Evolutionary conservation across 495 filamentous ascomycete genomes (phyloP), one percentile per base, ranked within the genome.

Genomic region (Xylaria flabelliformis): DNA sequence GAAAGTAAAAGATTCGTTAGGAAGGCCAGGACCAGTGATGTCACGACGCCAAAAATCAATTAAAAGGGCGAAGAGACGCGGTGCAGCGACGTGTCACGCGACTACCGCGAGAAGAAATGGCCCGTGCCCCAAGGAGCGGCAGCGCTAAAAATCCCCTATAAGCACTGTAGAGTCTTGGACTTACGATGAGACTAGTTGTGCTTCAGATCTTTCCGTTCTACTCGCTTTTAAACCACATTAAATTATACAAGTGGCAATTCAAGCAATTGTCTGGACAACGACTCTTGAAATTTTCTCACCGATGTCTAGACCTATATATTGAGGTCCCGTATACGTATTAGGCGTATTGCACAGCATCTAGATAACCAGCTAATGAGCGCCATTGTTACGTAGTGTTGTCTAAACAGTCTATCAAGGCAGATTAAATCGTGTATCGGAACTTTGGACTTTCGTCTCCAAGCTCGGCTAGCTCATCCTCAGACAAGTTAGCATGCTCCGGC

Each of bases 381-480:
- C 19, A 48, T 1, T 24, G 17, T 4, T 48, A 48, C 19, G 19
- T 7, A 48, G 17, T 2, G 4, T n/a, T 19, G 41, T 17, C 44
- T 17, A 48, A n/a, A 51, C 12, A 24, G n/a, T 51, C 15, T 39
- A 24, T 10, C 15, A 26, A 55, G 19, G 64, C 55, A 63, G 15
- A 21, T 85, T 74, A 91, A 32, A 82, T 85, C 46, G 84, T 89
- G 76, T 89, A 92, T 39, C 81, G 76, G 75, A 87, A 92, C 61
- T 85, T 83, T 21, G 90, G 90, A 70, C 85, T 91, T 29, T 89
- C 87, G 77, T 94, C 92, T 24, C 92, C 92, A 69, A 93, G 79
- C 76, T 92, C 91, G 26, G 85, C 86, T 21, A 93, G 85, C 72
- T 92, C 89, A 34, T 91, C 89, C 64, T 92, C 90, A 0, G 84